Evolutionary conservation across 176 grass and related monocot species (phyloP).

Genomic region (Alopecurus myosuroides): DNA sequence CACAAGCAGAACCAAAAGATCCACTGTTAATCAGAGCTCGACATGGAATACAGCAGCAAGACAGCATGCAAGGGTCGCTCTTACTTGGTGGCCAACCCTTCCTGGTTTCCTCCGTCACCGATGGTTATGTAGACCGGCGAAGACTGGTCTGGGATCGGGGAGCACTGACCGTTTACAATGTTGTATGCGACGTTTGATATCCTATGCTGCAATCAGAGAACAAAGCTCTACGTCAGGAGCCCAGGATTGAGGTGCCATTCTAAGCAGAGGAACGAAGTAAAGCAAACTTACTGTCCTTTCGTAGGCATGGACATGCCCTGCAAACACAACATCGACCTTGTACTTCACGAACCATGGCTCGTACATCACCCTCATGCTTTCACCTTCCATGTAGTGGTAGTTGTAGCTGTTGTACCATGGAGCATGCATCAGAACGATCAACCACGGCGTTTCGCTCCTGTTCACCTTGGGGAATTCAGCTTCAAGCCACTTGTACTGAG

Average conservation of each 20-base stretch:
- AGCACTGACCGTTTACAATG: constrained; percentile 63
- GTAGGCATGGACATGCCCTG: constrained; percentile 90
- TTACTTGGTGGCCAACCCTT: constrained; percentile 86
- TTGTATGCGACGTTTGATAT: constrained; percentile 82
- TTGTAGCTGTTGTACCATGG: constrained; percentile 99
- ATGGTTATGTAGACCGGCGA: constrained; percentile 88
- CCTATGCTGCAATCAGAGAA: constrained; percentile 56
- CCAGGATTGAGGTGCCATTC: not conserved
- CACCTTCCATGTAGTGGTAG: constrained; percentile 96
- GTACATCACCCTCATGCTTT: constrained; percentile 89
- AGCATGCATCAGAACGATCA: constrained; percentile 87
- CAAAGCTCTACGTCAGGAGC: not conserved
- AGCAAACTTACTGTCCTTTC: constrained; percentile 65
- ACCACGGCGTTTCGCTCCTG: constrained; percentile 85
- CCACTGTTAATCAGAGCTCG: not conserved
- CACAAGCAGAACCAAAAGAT: not conserved
- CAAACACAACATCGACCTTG: constrained; percentile 84
- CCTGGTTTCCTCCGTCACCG: constrained; percentile 80
- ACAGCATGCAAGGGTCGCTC: too few relatives aligned
- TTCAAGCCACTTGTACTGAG: constrained; percentile 91
- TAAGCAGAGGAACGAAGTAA: not conserved
- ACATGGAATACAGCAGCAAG: too few relatives aligned
- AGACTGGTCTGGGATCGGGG: constrained; percentile 45
- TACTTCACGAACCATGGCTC: constrained; percentile 86
- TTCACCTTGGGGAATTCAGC: constrained; percentile 80